Conservation (phyloP, 495 filamentous ascomycete species). For the Aspergillus heteromorphus region DNA sequence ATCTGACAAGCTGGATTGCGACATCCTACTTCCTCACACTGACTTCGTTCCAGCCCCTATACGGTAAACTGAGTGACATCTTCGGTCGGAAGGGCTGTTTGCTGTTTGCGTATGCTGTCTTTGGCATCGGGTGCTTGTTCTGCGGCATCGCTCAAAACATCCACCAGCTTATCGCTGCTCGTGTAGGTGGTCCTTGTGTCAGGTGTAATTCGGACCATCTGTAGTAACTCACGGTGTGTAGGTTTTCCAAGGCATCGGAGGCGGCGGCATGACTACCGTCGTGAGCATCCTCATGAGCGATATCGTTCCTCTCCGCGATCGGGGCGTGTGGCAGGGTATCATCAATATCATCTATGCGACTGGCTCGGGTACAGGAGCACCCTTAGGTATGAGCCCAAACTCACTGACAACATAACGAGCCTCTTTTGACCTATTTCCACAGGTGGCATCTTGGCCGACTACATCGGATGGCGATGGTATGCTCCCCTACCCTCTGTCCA, state of each 20-base stretch:
- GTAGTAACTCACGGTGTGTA: constrained; percentile 3
- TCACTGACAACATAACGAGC: neutral
- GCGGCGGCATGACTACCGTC: constrained; percentile 80
- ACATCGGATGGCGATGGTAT: constrained; percentile 78
- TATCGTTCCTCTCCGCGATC: constrained; percentile 66
- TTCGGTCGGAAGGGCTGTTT: constrained; percentile 76
- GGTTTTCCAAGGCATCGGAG: constrained; percentile 68
- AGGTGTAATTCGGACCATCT: neutral
- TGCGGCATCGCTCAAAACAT: constrained; percentile 71
- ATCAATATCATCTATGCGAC: constrained; percentile 73
- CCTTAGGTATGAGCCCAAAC: constrained; percentile 47
- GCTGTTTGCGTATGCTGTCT: constrained; percentile 67
- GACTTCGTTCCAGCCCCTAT: constrained; percentile 74
- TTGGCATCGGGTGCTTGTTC: constrained; percentile 65
- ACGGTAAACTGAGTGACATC: constrained; percentile 74
- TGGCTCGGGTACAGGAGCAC: constrained; percentile 67
- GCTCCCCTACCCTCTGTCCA: neutral
- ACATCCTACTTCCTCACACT: constrained; percentile 72
- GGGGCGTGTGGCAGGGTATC: constrained; percentile 78
- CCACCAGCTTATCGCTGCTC: constrained; percentile 62
- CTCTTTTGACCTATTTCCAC: constrained; percentile 1
- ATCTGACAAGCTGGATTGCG: constrained; percentile 79
- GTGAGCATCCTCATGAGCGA: constrained; percentile 75
- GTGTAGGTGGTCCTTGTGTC: constrained; percentile 27
- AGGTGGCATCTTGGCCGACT: constrained; percentile 67